Evolutionary conservation across 1,139 yeast species (phyloP).

Genomic region (Hansenula lynferdii): DNA sequence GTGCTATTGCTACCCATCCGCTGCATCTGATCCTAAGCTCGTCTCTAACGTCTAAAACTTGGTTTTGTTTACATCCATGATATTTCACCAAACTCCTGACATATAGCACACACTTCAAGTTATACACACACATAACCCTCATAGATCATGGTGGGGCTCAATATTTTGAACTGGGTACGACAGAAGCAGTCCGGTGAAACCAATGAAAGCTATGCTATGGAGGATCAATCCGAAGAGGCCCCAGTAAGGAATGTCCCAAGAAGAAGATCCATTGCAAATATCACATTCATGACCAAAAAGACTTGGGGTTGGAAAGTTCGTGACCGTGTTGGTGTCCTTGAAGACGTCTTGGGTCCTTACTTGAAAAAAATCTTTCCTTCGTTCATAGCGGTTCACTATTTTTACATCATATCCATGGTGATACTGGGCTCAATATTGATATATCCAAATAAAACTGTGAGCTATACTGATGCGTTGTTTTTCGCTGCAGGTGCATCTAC

Average conservation of each 20-base stretch:
- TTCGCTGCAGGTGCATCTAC: slow-evolving; percentile 74
- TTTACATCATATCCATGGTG: slow-evolving; percentile 48
- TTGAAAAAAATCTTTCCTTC: slow-evolving; percentile 56
- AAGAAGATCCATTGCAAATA: slow-evolving; percentile 4
- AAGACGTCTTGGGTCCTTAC: slow-evolving; percentile 38
- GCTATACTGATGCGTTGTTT: slow-evolving; percentile 77
- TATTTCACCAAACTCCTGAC: too few relatives aligned
- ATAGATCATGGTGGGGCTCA: background rate
- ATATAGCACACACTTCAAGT: too few relatives aligned
- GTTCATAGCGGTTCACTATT: slow-evolving; percentile 76
- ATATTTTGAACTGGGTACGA: background rate
- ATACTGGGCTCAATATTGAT: slow-evolving; percentile 68
- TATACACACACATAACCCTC: background rate
- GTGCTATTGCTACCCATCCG: too few relatives aligned
- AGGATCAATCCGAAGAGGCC: background rate
- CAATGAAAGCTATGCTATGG: background rate
- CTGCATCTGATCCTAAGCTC: too few relatives aligned
- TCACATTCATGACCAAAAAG: slow-evolving; percentile 24
- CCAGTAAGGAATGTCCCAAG: background rate
- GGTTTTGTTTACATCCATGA: too few relatives aligned
- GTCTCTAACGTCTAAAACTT: too few relatives aligned
- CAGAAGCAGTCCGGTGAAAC: background rate
- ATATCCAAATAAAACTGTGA: slow-evolving; percentile 63
- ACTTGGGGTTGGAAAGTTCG: slow-evolving; percentile 32
- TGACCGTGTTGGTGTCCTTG: slow-evolving; percentile 28